Base-by-base conservation (phyloP, 2,329 filamentous ascomycete genomes). In the Aotearoamyces nothofagi region DNA sequence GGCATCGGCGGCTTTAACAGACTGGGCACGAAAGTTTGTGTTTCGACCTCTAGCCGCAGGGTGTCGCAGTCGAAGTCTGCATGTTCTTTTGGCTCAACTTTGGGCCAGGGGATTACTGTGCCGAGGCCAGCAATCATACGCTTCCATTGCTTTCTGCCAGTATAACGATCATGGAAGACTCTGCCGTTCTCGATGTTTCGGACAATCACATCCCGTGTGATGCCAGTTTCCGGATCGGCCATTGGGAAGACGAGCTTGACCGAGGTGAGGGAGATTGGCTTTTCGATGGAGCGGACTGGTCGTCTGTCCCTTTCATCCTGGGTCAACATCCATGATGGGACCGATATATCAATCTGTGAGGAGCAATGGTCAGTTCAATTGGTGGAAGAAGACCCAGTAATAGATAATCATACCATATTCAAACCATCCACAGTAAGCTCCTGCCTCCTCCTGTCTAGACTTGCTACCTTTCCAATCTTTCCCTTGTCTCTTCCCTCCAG, bases 171-270 rank as follows among this genome's bases (percentile, higher is more conserved):
- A 33, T 58, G 48, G 35, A 56, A 54, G 17, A 71, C 57, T 26
- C 50, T 52, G 10, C 58, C 54, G 24, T 65, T 63, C 38, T 68
- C 62, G 32, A 90, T 58, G 49, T 79, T 64, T 48, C 81, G 70
- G 50, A 92, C 73, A 43, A 93, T 66, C 34, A 80, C 73, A 49
- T 96, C 86, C 46, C 70, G 69, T 24, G 65, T 65, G 15, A 55
- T 44, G 45, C 75, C 74, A 9, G 77, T 79, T 38, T 57, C 54
- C 10, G 69, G 63, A 50, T 90, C 69, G 27, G 61, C 60, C 30
- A 92, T 60, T 13, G 81, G 74, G 47, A 81, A 72, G 27, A 96
- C 82, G 17, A 94, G 79, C 33, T 82, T 80, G 38, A 96, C 63
- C 36, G 79, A 63, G 17, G 69, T 65, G 44, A 92, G 63, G 30